Conservation (phyloP, 2,329 filamentous ascomycete species). For the Apiospora malaysiana region DNA sequence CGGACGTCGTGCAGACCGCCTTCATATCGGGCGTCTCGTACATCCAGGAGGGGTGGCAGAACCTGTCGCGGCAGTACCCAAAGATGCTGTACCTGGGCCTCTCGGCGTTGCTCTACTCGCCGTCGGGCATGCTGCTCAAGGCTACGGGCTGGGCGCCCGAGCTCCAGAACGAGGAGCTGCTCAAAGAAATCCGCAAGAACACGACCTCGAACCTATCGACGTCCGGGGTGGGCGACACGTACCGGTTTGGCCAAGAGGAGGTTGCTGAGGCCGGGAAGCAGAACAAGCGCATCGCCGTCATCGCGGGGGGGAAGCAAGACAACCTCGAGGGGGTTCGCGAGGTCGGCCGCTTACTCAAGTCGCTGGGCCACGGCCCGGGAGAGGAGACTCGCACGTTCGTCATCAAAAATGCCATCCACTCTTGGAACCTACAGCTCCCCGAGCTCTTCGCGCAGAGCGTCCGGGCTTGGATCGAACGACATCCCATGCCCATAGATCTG, state of each 20-base stretch:
- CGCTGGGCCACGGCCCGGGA: constrained; percentile 31
- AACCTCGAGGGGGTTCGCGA: constrained; percentile 38
- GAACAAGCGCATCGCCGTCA: constrained; percentile 36
- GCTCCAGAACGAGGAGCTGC: constrained; percentile 37
- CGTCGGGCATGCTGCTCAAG: constrained; percentile 37
- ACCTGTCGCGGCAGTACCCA: constrained; percentile 26
- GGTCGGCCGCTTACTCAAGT: constrained; percentile 35
- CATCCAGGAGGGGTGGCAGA: background rate
- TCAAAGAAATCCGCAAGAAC: constrained; percentile 43
- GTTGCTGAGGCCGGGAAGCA: constrained; percentile 36
- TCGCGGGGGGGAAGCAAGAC: constrained; percentile 42
- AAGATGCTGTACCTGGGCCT: constrained; percentile 36
- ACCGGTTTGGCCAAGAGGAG: constrained; percentile 33
- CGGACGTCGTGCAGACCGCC: constrained; percentile 42
- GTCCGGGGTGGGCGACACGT: constrained; percentile 29
- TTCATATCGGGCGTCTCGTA: constrained; percentile 42
- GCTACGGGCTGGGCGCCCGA: constrained; percentile 36
- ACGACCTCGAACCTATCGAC: constrained; percentile 34
- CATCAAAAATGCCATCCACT: constrained; percentile 44
- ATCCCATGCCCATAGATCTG: constrained; percentile 35
- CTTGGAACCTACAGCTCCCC: constrained; percentile 49
- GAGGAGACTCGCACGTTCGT: constrained; percentile 39
- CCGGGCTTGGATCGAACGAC: constrained; percentile 42
- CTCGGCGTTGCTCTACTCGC: constrained; percentile 33
- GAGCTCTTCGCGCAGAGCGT: constrained; percentile 45